These are phyloP conservation scores for Malus sieversii DNA, from an alignment of 306 rosid species.

Conservation along the genomic window DNA sequence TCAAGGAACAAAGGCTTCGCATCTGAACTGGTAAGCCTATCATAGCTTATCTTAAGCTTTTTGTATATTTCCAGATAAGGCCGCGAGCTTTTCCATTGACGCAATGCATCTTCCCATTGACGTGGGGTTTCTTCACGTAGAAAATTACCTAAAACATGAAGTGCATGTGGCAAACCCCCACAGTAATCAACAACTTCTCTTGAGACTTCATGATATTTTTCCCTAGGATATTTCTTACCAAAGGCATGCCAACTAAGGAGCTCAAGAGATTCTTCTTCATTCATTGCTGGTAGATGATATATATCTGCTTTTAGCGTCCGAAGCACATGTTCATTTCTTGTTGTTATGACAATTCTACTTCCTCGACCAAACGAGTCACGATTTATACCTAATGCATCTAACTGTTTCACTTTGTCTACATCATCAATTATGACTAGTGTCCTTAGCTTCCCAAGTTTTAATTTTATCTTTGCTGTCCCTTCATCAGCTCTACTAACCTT, in stretches of 20 bases:
- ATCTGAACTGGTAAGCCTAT: too few species aligned
- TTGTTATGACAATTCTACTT: conserved; percentile 24
- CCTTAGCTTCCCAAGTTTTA: neutral
- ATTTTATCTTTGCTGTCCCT: neutral
- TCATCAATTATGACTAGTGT: conserved; percentile 15
- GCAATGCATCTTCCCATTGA: conserved; percentile 14
- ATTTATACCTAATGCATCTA: neutral
- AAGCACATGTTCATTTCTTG: conserved; percentile 3
- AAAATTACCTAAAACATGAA: conserved; percentile 26
- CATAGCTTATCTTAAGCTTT: too few species aligned
- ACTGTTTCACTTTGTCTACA: neutral
- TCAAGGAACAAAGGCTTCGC: too few species aligned
- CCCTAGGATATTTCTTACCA: neutral
- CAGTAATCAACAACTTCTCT: conserved; percentile 3
- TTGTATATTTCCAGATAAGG: conserved; percentile 1
- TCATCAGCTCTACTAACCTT: neutral
- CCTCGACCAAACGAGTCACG: conserved; percentile 4
- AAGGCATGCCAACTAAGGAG: conserved; percentile 31
- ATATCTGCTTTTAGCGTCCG: neutral
- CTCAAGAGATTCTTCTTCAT: neutral
- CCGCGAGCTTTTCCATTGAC: too few species aligned
- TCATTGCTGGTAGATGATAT: neutral
- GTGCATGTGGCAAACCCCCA: conserved; percentile 37
- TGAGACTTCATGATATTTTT: neutral
- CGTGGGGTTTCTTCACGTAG: neutral